These are phyloP conservation scores for Heliamphora pulchella DNA, from an alignment of 179 eudicot species.

Conservation along the genomic window DNA sequence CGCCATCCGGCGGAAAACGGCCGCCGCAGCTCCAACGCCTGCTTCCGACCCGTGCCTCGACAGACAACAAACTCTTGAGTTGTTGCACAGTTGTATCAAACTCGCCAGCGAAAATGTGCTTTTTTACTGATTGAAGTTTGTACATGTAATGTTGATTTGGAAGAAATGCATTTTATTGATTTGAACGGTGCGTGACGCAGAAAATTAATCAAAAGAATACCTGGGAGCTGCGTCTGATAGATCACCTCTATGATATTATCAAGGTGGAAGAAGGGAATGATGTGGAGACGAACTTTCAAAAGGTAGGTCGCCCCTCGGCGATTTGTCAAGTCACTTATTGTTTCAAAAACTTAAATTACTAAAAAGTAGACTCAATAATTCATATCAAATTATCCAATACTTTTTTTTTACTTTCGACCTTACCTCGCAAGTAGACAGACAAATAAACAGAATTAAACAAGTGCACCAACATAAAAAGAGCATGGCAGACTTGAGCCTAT, in stretches of 20 bases:
- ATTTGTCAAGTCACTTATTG: no score
- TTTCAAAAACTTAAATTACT: no score
- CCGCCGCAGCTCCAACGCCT: conserved; percentile 6
- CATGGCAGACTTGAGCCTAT: no score
- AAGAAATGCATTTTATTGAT: background rate
- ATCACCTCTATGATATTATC: conserved; percentile 17
- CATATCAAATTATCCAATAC: no score
- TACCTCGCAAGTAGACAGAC: no score
- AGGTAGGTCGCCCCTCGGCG: background rate
- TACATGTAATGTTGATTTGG: background rate
- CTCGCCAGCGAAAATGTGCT: conserved; percentile 17
- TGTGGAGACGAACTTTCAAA: conserved; percentile 11
- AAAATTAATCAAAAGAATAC: conserved; percentile 19
- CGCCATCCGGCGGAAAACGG: conserved; percentile 45
- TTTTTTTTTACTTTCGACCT: no score
- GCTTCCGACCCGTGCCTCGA: conserved; percentile 12
- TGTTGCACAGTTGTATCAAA: conserved; percentile 14
- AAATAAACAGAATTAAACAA: no score
- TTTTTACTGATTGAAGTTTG: background rate
- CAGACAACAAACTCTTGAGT: conserved; percentile 15
- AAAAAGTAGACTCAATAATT: no score
- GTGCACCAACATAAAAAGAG: no score
- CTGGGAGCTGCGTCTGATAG: conserved; percentile 16
- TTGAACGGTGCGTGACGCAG: background rate
- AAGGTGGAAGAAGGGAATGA: conserved; percentile 17